Evolutionary conservation across 176 grass and related monocot genomes (phyloP), one percentile per base, ranked within the genome.

Genomic region (Paspalum notatum): DNA sequence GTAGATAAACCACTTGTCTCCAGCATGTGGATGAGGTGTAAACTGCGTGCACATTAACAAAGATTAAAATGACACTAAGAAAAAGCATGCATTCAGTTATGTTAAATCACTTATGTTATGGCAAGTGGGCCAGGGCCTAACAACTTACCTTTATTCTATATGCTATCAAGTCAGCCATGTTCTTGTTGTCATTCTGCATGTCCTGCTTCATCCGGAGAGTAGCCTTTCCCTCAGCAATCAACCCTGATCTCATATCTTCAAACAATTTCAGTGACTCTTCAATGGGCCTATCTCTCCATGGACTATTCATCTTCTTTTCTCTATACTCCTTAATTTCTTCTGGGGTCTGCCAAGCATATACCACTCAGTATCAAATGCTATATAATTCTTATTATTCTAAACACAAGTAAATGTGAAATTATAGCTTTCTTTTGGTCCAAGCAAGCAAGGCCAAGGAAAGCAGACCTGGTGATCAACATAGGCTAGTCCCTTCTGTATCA

Each of bases 111-210:
- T 83, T n/a, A n/a, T n/a, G n/a, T n/a, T n/a, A n/a, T n/a, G n/a
- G n/a, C n/a, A n/a, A n/a, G n/a, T n/a, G n/a, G n/a, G n/a, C n/a
- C n/a, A n/a, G n/a, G n/a, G n/a, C n/a, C n/a, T n/a, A n/a, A n/a
- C n/a, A n/a, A n/a, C n/a, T n/a, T 83, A 94, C 94, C 86, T 97
- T 97, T 86, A 97, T 94, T 67, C 94, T 88, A 81, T 94, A 97
- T 68, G 94, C 94, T 77, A 97, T 94, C 55, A 97, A 85, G 72
- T 97, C 91, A 73, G 91, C 87, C 89, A 97, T 94, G 67, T 97
- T 97, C 71, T 94, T 97, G 68, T 97, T 97, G n/a, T 97, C 91
- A 80, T 86, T 97, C 82, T 97, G 94, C 94, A 97, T 97, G 79
- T 97, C 94, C 71, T 92, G 91, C 74, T 94, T 97, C 89, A 97